These are phyloP conservation scores for Elsinoe australis DNA, from an alignment of 2,329 filamentous ascomycete species.

Conservation along the genomic window DNA sequence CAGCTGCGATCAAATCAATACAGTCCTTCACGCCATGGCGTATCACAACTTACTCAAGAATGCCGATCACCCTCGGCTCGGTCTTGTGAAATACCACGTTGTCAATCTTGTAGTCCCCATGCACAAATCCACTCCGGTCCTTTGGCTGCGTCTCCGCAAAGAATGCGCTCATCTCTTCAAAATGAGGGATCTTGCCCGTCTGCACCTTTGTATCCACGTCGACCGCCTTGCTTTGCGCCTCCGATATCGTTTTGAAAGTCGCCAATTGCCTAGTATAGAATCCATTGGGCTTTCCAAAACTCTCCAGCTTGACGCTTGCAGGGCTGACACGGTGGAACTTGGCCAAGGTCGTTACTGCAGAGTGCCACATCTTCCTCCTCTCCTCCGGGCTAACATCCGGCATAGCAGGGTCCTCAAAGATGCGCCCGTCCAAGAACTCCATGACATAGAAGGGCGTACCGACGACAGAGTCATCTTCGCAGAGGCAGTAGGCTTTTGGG, in stretches of 20 bases:
- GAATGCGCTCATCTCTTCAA: slow-evolving; percentile 70
- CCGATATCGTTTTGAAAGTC: slow-evolving; percentile 73
- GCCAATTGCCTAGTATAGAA: slow-evolving; percentile 83
- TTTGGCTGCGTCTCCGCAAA: slow-evolving; percentile 65
- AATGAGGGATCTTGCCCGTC: slow-evolving; percentile 77
- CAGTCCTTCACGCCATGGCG: no score
- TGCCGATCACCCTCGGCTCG: slow-evolving; percentile 79
- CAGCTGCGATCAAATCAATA: slow-evolving; percentile 42
- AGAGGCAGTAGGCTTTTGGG: slow-evolving; percentile 74
- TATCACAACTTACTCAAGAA: slow-evolving; percentile 57
- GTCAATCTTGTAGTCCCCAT: slow-evolving; percentile 88
- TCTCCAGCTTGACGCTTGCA: slow-evolving; percentile 57
- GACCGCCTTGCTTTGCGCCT: slow-evolving; percentile 63
- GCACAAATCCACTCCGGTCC: slow-evolving; percentile 72
- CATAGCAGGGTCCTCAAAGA: slow-evolving; percentile 81
- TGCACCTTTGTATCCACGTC: slow-evolving; percentile 69
- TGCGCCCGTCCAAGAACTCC: slow-evolving; percentile 88
- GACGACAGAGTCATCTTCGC: slow-evolving; percentile 70
- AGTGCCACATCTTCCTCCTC: slow-evolving; percentile 74
- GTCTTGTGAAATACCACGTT: slow-evolving; percentile 70
- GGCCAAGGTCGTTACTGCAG: slow-evolving; percentile 74
- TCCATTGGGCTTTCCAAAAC: slow-evolving; percentile 63
- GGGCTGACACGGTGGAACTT: slow-evolving; percentile 72
- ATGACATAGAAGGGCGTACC: slow-evolving; percentile 96
- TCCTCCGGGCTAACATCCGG: slow-evolving; percentile 62